Base-by-base conservation (phyloP, 2,329 filamentous ascomycete species). In the Aureobasidium sp. region DNA sequence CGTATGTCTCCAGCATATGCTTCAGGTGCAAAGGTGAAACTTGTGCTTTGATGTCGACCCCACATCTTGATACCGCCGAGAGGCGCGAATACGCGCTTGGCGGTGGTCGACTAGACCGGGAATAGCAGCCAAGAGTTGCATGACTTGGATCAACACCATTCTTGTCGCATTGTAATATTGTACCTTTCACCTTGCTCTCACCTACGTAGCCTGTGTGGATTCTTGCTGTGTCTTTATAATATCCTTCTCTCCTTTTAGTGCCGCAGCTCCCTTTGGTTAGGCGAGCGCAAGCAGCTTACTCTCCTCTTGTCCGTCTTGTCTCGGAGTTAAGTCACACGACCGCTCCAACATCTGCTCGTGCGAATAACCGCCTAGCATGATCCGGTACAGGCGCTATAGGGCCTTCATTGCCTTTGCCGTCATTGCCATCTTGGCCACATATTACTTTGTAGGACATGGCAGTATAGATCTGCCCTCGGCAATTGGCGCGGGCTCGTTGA, bases 381-480 rank as follows among this genome's bases (percentile, higher is more conserved):
- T 87, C 63, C 82, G 86, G 57, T 78, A 82, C 65, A 75, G 86
- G 68, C 79, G 85, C 70, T 87, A 87, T 69, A 82, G 86, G 63
- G 77, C 85, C 62, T 85, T 87, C 64, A 71, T 84, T 37, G 70
- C 84, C 64, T 81, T 81, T 67, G 80, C 84, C 61, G 73, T 82
- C 64, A 71, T 86, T 62, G 72, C 84, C 55, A 73, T 84, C 55
- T 76, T 87, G 64, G 76, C 78, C 3, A 71, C 85, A 59, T 78
- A 84, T 67, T 80, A 81, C 66, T 83, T 84, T 65, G 72, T 75
- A 42, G 48, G 64, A 44, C 45, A 55, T 22, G 58, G 59, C 14
- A 58, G 56, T 20, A 62, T 63, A 58, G 51, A 53, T 31, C 20
- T 62, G 14, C 39, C 65, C 34, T 59, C 59, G 20, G 62, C 58